A percentile compares a stretch with the other conserved stretches of the same genome.
These are phyloP conservation scores for Papiliotrema terrestris DNA, from an alignment of 1,284 basidiomycete species.

Conservation along the genomic window DNA sequence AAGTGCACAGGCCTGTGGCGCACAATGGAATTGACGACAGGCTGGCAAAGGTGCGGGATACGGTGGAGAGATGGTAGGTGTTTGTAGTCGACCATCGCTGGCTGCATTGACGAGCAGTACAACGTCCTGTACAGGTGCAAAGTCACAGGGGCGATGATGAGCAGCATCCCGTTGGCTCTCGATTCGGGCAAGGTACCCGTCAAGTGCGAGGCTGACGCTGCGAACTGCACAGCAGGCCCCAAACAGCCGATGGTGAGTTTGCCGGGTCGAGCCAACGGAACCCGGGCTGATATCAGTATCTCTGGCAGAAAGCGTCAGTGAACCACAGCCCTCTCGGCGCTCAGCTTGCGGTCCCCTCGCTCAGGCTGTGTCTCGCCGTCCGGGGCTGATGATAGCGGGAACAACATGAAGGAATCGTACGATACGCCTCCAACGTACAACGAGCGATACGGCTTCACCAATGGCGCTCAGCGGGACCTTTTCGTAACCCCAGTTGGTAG, in stretches of 20 bases:
- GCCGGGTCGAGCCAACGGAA: not conserved
- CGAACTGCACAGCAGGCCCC: conserved; percentile 33
- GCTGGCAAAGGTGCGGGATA: conserved; percentile 14
- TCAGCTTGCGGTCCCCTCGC: no score
- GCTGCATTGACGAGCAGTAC: conserved; percentile 45
- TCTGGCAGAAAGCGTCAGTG: conserved; percentile 13
- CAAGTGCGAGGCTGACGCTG: conserved; percentile 28
- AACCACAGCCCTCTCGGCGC: no score
- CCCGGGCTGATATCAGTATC: not conserved
- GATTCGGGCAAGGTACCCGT: conserved; percentile 48
- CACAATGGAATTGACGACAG: not conserved
- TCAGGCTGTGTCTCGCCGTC: no score
- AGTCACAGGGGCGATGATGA: conserved; percentile 53
- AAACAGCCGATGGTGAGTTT: conserved; percentile 20
- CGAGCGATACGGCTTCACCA: conserved; percentile 21
- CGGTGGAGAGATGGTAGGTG: conserved; percentile 7
- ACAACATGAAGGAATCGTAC: conserved; percentile 55
- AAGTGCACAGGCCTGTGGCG: not conserved
- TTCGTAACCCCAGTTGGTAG: not conserved
- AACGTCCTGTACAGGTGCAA: conserved; percentile 73
- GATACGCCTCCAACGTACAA: conserved; percentile 29
- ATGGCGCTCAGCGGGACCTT: conserved; percentile 22
- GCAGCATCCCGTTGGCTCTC: conserved; percentile 50
- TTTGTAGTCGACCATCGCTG: not conserved
- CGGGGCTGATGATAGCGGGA: conserved; percentile 12